Percentiles rank a stretch among this genome's conserved stretches.
phyloP scores from a whole-genome alignment of 768 basidiomycete species.

The Hirschioporus abietinus region DNA sequence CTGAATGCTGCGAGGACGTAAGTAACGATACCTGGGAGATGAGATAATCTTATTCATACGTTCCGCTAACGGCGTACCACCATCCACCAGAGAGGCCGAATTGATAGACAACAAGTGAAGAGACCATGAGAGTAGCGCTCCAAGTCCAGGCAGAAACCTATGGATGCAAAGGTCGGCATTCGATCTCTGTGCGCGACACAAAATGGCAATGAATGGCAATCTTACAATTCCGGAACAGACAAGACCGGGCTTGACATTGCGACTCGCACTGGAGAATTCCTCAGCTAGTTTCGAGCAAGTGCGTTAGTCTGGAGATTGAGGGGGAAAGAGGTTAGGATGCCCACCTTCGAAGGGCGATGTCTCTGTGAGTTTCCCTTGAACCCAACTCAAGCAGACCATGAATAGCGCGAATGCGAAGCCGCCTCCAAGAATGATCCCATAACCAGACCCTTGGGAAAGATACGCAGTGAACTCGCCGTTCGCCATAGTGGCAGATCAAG shows the following conservation, averaged over 20 bases:
- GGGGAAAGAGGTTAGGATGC: not conserved
- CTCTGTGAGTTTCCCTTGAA: constrained; percentile 44
- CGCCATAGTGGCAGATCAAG: not conserved
- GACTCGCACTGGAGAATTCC: not conserved
- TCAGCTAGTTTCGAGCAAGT: not conserved
- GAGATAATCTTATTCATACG: constrained; percentile 1
- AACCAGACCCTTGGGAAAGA: not conserved
- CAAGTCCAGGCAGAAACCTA: not conserved
- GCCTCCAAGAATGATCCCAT: not conserved
- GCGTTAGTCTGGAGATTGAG: not conserved
- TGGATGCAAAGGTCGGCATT: not conserved
- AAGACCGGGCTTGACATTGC: not conserved
- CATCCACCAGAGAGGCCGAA: constrained; percentile 21
- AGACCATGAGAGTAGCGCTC: not conserved
- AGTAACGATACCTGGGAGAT: not conserved
- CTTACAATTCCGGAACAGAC: not conserved
- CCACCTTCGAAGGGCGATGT: not conserved
- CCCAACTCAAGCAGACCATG: constrained; percentile 69
- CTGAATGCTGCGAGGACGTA: constrained; percentile 13
- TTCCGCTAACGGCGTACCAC: constrained; percentile 20
- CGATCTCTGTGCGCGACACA: not conserved
- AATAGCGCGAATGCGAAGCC: constrained; percentile 76
- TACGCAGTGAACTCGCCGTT: not conserved
- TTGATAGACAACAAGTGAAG: constrained; percentile 8
- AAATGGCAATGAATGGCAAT: not conserved